Conservation (phyloP, 2,329 filamentous ascomycete genomes). For the Cryphonectria naterciae region DNA sequence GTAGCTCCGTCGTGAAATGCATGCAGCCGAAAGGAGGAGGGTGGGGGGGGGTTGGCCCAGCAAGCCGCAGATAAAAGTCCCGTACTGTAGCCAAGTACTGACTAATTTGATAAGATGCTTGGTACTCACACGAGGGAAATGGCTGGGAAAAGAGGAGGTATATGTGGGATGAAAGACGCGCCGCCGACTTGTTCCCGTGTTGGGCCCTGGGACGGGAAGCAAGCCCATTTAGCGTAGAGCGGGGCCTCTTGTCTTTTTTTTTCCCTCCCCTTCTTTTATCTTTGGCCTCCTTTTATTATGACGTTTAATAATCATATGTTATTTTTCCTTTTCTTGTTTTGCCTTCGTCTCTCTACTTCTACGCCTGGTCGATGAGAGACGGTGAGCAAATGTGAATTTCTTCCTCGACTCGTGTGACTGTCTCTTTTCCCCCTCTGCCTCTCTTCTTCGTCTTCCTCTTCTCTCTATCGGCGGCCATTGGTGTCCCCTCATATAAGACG, state of each 20-base stretch:
- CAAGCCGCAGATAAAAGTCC: not conserved
- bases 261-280: not conserved
- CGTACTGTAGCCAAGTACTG: not conserved
- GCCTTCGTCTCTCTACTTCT: not conserved
- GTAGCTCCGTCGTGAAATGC: too few species aligned
- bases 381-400: not conserved
- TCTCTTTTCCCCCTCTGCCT: not conserved
- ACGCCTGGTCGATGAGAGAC: not conserved
- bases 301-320: not conserved
- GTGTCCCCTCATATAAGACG: too few species aligned
- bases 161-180: not conserved
- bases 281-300: not conserved
- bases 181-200: not conserved
- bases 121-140: not conserved
- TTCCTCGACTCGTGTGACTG: not conserved
- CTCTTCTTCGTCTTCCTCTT: not conserved
- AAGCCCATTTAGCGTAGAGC: not conserved
- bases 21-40: not conserved
- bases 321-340: not conserved
- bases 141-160: not conserved
- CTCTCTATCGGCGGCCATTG: too few species aligned
- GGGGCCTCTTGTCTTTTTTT: not conserved
- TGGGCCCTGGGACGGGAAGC: not conserved
- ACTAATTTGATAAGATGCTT: not conserved
- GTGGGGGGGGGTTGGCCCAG: too few species aligned